Conservation (phyloP, 2,329 filamentous ascomycete species). For the Metarhizium album region DNA sequence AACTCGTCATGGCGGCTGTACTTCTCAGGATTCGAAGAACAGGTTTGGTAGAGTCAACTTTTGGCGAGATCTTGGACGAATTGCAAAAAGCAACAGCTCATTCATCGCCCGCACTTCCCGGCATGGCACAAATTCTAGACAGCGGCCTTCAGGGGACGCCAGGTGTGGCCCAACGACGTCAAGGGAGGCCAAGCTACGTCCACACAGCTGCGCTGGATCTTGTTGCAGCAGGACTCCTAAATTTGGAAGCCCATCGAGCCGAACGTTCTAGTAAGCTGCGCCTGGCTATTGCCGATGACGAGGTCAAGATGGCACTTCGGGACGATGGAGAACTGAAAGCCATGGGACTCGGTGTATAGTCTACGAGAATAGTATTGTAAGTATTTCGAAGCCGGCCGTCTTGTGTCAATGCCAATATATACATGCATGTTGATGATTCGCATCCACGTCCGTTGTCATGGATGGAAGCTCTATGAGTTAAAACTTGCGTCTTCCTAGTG, state of each 20-base stretch:
- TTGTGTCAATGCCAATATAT: neutral
- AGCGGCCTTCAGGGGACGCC: slow-evolving; percentile 18
- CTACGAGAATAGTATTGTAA: slow-evolving; percentile 14
- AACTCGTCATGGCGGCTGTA: slow-evolving; percentile 76
- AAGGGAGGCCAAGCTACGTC: slow-evolving; percentile 32
- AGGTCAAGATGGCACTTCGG: slow-evolving; percentile 76
- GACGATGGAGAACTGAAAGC: slow-evolving; percentile 82
- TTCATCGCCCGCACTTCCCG: slow-evolving; percentile 23
- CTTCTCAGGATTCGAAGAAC: slow-evolving; percentile 69
- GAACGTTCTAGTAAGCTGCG: slow-evolving; percentile 83
- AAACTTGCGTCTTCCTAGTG: slow-evolving; percentile 64
- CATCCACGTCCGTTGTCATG: neutral
- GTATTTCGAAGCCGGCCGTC: slow-evolving; percentile 2
- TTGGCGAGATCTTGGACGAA: slow-evolving; percentile 85
- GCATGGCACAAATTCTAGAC: slow-evolving; percentile 26
- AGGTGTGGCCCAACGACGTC: slow-evolving; percentile 17
- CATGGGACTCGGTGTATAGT: slow-evolving; percentile 48
- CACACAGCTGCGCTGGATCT: slow-evolving; percentile 70
- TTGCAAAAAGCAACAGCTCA: slow-evolving; percentile 28
- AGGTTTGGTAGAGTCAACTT: slow-evolving; percentile 75
- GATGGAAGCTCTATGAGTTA: slow-evolving; percentile 22
- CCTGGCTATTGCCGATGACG: slow-evolving; percentile 79
- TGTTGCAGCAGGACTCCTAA: slow-evolving; percentile 77
- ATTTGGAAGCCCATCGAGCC: slow-evolving; percentile 67
- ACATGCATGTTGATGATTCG: neutral